phyloP scores from a whole-genome alignment of 2,329 filamentous ascomycete genomes.

The Furcasterigmium furcatum region DNA sequence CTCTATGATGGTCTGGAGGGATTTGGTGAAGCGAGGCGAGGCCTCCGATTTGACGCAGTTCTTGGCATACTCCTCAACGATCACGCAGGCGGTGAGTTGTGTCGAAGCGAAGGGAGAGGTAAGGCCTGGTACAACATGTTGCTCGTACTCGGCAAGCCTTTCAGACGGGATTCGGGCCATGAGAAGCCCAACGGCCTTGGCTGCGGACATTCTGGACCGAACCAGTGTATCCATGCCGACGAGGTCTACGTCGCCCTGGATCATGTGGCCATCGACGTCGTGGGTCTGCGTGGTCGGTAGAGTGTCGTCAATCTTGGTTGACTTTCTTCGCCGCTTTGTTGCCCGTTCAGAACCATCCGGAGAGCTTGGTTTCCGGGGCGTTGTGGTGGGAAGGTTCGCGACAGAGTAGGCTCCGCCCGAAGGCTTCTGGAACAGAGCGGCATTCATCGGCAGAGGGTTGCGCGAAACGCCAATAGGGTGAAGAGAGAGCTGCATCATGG shows the following conservation, averaged over 20 bases:
- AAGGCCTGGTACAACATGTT: constrained; percentile 62
- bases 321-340: constrained; percentile 76
- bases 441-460: constrained; percentile 90
- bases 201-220: constrained; percentile 83
- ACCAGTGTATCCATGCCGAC: constrained; percentile 87
- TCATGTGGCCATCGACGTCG: constrained; percentile 97
- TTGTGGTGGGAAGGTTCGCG: constrained; percentile 38
- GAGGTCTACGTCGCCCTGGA: constrained; percentile 92
- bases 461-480: constrained; percentile 91
- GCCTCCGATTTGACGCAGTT: constrained; percentile 41
- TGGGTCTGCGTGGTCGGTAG: constrained; percentile 67
- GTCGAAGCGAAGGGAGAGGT: constrained; percentile 77
- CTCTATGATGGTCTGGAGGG: constrained; percentile 75
- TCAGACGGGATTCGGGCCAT: constrained; percentile 72
- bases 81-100: constrained; percentile 77
- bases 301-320: constrained; percentile 74
- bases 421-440: constrained; percentile 83
- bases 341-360: constrained; percentile 58
- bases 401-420: constrained; percentile 79
- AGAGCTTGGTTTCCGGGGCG: constrained; percentile 46
- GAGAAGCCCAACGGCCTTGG: constrained; percentile 79
- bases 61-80: constrained; percentile 86
- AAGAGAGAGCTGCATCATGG: constrained; percentile 80
- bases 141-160: constrained; percentile 61
- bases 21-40: constrained; percentile 56